Conservation (phyloP, 257 asterid species). For the Buddleja alternifolia region DNA sequence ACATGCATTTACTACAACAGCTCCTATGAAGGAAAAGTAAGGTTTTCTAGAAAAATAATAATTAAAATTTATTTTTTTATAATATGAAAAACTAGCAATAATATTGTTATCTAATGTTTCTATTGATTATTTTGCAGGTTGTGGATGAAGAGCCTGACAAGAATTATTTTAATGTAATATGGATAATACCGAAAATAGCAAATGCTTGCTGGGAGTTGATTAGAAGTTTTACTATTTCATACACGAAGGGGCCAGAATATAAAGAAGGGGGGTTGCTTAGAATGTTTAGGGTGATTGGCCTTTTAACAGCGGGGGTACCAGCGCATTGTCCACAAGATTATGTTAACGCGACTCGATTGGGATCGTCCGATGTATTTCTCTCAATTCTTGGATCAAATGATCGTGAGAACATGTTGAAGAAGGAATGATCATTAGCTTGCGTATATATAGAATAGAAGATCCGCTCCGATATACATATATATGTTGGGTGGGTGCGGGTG, state of each 20-base stretch:
- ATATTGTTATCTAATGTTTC: neutral
- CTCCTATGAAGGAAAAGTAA: slow-evolving; percentile 45
- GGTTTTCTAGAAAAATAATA: neutral
- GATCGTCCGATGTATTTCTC: slow-evolving; percentile 27
- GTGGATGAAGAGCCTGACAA: slow-evolving; percentile 55
- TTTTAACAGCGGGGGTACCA: slow-evolving; percentile 44
- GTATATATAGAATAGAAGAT: too few relatives aligned
- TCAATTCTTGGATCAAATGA: neutral
- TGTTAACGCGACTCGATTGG: slow-evolving; percentile 48
- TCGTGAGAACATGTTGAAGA: slow-evolving; percentile 2
- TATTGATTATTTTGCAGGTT: slow-evolving; percentile 25
- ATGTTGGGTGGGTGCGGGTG: too few relatives aligned
- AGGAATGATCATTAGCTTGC: too few relatives aligned
- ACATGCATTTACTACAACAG: slow-evolving; percentile 54
- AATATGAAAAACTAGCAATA: too few relatives aligned
- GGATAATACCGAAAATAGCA: slow-evolving; percentile 36
- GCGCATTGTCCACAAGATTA: slow-evolving; percentile 53
- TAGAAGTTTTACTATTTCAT: slow-evolving; percentile 42
- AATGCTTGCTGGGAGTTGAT: slow-evolving; percentile 50
- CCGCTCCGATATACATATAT: too few relatives aligned
- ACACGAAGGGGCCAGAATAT: slow-evolving; percentile 36
- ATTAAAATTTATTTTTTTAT: too few relatives aligned
- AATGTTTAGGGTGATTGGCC: slow-evolving; percentile 36
- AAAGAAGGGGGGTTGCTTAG: slow-evolving; percentile 44
- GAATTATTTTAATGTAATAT: slow-evolving; percentile 46